Evolutionary conservation across 2,329 filamentous ascomycete species (phyloP), one percentile per base, ranked within the genome.

Genomic region (Colletotrichum incanum): DNA sequence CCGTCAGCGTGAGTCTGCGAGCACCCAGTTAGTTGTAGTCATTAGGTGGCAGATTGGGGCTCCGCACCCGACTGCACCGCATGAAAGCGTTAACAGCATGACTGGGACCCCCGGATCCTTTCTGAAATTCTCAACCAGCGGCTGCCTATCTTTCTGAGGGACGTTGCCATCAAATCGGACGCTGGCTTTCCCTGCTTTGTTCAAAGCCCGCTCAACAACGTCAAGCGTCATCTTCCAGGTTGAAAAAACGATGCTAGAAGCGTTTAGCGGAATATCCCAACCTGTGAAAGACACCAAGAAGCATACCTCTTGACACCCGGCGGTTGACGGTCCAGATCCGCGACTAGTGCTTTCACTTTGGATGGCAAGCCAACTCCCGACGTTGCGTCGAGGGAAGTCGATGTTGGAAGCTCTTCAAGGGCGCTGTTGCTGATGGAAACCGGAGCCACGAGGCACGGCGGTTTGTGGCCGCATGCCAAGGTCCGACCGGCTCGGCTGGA

Each of bases 31-130:
- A 43, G 43, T 70, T 28, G 1, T 1, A 41, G 5, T 3, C 14
- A 31, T 31, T 39, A 49, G 18, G 5, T 3, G 1, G 23, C 4
- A 2, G 1, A 11, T 23, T 18, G n/a, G 23, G 34, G 60, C 9
- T 2, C 18, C 83, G 77, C 76, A 86, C 85, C 87, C 86, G 28
- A 85, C 84, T n/a, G 86, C 85, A 45, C 86, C 88, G 64, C 87
- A 89, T 0, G 84, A 83, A 1, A 89, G 76, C 0, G 87, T 88
- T 1, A 89, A 76, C 0, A 89, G 79, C 65, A 88, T 81, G 5
- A 89, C 83, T 0, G 79, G 77, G 4, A 86, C 75, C 0, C 45
- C 67, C 0, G 81, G 76, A 12, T 88, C 81, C 0, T 60, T 75
- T 1, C 79, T 79, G 74, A 89, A 88, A 5, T 67, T 76, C 0